Percentiles rank a stretch among this genome's conserved stretches.
These are phyloP conservation scores for Salix dunnii DNA, from an alignment of 345 rosid genomes.

Conservation along the genomic window DNA sequence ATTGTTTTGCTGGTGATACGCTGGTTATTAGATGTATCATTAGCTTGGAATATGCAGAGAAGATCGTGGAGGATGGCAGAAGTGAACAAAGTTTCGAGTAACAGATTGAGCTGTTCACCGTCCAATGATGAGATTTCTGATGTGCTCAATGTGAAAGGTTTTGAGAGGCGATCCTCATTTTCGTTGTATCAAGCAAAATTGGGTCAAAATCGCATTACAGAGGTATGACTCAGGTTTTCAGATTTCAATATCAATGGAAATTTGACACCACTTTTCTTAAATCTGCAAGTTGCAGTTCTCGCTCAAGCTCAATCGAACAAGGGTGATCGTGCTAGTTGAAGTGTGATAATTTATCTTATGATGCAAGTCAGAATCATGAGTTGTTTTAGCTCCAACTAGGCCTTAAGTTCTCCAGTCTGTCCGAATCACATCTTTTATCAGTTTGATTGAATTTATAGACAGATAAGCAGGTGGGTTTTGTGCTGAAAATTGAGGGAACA, in stretches of 20 bases:
- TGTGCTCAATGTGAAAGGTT: constrained; percentile 33
- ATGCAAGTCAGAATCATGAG: background rate
- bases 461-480: background rate
- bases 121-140: constrained; percentile 51
- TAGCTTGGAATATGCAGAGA: constrained; percentile 55
- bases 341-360: background rate
- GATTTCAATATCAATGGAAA: too few relatives aligned
- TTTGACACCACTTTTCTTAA: too few relatives aligned
- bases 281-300: too few relatives aligned
- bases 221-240: constrained; percentile 30
- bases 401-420: background rate
- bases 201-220: constrained; percentile 37
- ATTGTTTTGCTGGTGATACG: constrained; percentile 19
- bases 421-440: background rate
- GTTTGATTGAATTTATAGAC: background rate
- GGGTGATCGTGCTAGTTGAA: too few relatives aligned
- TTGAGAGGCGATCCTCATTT: constrained; percentile 36
- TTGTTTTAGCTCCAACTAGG: background rate
- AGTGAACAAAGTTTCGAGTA: constrained; percentile 33
- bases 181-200: constrained; percentile 38
- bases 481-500: background rate
- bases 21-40: constrained; percentile 47
- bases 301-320: too few relatives aligned
- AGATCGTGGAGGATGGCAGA: constrained; percentile 37
- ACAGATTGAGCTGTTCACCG: constrained; percentile 34